Conservation (phyloP, 148 eudicot genomes). For the Hydrangea macrophylla region DNA sequence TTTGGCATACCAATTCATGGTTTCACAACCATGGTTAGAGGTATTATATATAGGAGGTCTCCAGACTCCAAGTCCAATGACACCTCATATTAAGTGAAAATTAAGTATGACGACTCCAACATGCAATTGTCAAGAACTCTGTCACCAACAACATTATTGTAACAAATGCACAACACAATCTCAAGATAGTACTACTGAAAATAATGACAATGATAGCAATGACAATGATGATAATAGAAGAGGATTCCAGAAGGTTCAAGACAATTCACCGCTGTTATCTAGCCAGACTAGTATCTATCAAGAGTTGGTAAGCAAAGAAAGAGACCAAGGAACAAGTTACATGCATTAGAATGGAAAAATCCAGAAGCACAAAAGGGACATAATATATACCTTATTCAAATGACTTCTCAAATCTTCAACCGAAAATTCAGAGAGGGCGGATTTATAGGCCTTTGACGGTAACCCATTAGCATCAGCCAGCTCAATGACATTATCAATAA, state of each 20-base stretch:
- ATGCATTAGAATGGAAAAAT: not conserved
- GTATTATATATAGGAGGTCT: too few species aligned
- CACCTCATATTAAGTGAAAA: not conserved
- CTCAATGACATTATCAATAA: slow-evolving; percentile 53
- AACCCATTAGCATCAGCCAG: slow-evolving; percentile 57
- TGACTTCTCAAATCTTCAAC: slow-evolving; percentile 44
- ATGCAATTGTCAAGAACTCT: not conserved
- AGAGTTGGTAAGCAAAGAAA: not conserved
- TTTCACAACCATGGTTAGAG: too few species aligned
- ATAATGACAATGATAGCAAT: too few species aligned
- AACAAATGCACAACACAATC: not conserved
- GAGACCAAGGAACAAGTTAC: not conserved
- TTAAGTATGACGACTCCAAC: not conserved
- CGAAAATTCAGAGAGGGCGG: slow-evolving; percentile 49
- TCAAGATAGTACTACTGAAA: too few species aligned
- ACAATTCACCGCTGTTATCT: not conserved
- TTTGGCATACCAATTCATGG: too few species aligned
- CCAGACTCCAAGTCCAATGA: too few species aligned
- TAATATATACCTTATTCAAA: slow-evolving; percentile 57
- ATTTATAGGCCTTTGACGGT: slow-evolving; percentile 50
- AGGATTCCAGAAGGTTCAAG: too few species aligned
- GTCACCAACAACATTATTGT: not conserved
- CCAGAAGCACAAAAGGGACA: not conserved
- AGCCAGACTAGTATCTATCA: slow-evolving; percentile 1
- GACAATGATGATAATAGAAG: too few species aligned